These are phyloP conservation scores for Hypoxylon sp. DNA, from an alignment of 2,329 filamentous ascomycete species.

Conservation along the genomic window DNA sequence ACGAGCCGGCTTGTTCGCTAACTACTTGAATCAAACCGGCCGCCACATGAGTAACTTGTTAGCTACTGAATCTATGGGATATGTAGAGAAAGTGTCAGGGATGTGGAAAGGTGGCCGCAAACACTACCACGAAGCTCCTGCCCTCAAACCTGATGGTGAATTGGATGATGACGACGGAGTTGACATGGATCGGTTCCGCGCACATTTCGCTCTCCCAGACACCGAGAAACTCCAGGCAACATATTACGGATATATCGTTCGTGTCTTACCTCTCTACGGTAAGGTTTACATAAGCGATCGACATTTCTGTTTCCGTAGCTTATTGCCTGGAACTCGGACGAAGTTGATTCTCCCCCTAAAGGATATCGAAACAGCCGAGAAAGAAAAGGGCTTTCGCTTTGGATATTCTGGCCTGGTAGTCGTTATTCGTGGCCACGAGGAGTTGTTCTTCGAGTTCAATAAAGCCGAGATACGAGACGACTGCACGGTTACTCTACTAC, in stretches of 20 bases:
- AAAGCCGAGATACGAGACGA: constrained; percentile 86
- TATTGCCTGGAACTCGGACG: constrained; percentile 89
- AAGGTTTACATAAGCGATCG: constrained; percentile 95
- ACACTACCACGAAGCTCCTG: constrained; percentile 81
- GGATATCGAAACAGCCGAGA: constrained; percentile 93
- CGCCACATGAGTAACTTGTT: constrained; percentile 86
- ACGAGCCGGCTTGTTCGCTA: constrained; percentile 85
- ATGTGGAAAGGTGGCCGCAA: constrained; percentile 95
- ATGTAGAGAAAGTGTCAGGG: constrained; percentile 95
- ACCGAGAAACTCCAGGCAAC: constrained; percentile 88
- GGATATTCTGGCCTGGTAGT: constrained; percentile 92
- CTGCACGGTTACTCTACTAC: constrained; percentile 85
- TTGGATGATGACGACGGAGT: constrained; percentile 66
- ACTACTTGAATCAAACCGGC: constrained; percentile 83
- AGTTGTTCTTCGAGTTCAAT: constrained; percentile 95
- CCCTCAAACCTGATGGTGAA: constrained; percentile 69
- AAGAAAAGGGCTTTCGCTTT: constrained; percentile 94
- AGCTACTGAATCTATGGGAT: constrained; percentile 93
- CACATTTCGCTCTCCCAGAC: constrained; percentile 89
- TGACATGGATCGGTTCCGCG: constrained; percentile 87
- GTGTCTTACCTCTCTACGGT: constrained; percentile 91
- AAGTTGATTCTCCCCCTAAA: constrained; percentile 92
- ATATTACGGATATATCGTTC: constrained; percentile 92
- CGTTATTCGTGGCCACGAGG: constrained; percentile 94
- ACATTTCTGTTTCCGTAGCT: constrained; percentile 92